Evolutionary conservation across 2,329 filamentous ascomycete species (phyloP).

Genomic region (Fusarium sororula): DNA sequence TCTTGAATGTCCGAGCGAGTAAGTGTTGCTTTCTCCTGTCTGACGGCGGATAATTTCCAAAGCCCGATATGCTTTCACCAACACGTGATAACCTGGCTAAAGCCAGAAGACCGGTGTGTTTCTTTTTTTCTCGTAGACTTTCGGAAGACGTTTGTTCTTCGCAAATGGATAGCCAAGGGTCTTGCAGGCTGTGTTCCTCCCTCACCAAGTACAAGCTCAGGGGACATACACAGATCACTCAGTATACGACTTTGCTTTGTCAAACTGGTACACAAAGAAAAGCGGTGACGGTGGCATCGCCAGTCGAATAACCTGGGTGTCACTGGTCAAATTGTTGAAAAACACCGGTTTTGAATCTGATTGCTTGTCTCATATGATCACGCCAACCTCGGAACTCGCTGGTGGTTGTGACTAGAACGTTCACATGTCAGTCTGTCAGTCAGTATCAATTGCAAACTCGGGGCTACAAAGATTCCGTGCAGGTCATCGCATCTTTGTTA

Average conservation of each 20-base stretch:
- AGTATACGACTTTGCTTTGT: constrained; percentile 24
- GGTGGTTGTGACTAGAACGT: background rate
- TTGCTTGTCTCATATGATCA: background rate
- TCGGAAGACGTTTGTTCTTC: background rate
- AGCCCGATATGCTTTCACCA: background rate
- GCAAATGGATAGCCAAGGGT: background rate
- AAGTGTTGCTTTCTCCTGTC: background rate
- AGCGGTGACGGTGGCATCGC: constrained; percentile 20
- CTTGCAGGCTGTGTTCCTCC: background rate
- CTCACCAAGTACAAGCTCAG: background rate
- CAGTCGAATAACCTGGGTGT: background rate
- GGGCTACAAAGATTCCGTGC: constrained; percentile 26
- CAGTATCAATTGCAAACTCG: background rate
- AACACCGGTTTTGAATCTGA: background rate
- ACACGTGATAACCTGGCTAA: background rate
- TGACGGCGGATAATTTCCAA: background rate
- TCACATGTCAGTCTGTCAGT: constrained; percentile 1
- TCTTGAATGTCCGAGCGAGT: background rate
- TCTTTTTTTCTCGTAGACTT: background rate
- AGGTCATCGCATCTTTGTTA: background rate
- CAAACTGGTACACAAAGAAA: constrained; percentile 36
- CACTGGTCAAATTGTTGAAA: background rate
- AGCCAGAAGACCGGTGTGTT: too few relatives aligned
- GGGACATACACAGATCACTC: constrained; percentile 5
- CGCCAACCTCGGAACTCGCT: background rate